Evolutionary conservation across 2,329 filamentous ascomycete genomes (phyloP), one percentile per base, ranked within the genome.

Genomic region (Aspergillus neotritici): DNA sequence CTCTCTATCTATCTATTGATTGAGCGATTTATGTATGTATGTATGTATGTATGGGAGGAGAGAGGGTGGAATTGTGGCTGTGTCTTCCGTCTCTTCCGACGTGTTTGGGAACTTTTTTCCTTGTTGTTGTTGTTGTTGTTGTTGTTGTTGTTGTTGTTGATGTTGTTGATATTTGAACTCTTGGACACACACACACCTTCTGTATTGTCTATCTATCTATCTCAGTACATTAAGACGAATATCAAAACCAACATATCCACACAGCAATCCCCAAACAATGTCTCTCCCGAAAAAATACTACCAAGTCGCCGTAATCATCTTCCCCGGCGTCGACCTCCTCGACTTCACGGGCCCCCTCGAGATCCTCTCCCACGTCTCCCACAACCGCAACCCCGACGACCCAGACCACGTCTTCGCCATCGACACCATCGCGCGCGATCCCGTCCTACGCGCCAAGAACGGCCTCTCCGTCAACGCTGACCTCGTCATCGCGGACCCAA

Each of bases 271-370:
- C 21, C 21, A 8, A 25, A 25, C 21, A 25, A 25, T 25, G 21
- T 25, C 21, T 9, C 7, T 5, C 6, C 17, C 37, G 1, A 51
- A 55, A 16, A 41, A 52, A 17, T 46, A 57, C 45, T 62, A 62
- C 58, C 62, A 62, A 43, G 61, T 68, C n/a, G 68, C 61, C 13
- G 55, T 68, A 1, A 54, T 70, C 16, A 48, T 71, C 16, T 70
- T 65, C 50, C 50, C 57, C 3, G 50, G 58, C 9, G 64, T 58
- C 17, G 67, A 71, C 44, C 59, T 70, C 38, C 63, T 71, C 37
- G 68, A 71, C 55, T 69, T 69, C 44, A 54, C 57, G 16, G 67
- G 64, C 1, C 68, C 67, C 3, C 50, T 62, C 16, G 67, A 70
- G 44, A 56, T 70, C 30, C 58, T 67, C 43, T 57, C 55, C 29